Base-by-base conservation (phyloP, 352 stramenopile species). In the Phytophthora capsici region DNA sequence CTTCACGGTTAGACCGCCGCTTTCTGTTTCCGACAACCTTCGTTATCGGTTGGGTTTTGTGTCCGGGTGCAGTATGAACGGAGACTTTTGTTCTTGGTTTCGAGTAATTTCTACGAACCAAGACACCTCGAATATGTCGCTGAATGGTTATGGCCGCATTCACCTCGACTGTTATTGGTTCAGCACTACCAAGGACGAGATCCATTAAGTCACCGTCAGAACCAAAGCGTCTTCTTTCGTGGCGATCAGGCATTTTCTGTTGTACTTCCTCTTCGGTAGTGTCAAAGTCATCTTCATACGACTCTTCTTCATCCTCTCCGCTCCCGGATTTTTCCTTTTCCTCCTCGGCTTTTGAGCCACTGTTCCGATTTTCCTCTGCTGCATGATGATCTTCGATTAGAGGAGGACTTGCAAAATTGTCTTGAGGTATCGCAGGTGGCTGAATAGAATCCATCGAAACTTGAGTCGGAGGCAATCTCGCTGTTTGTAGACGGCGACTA, bases 241-340 rank as follows among this genome's bases (percentile, higher is more conserved):
- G 37, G 5, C 46, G 63, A 63, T 26, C 48, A 22, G 30, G 20
- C 57, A 60, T 43, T 26, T 45, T 67, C 13, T 40, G 46, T 32
- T 56, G 51, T 36, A 38, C 53, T 34, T 22, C 63, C 6, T 62
- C 25, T 5, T 16, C 49, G 22, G 64, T 50, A 16, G 25, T 58
- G 34, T 83, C 71, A 20, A 86, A 86, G 22, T 83, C 77, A 25
- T 82, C 77, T 55, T 86, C 77, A 32, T 81, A 82, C 5, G 71
- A 66, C 38, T 78, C 70, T 17, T 75, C 70, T 1, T 73, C 66
- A 3, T 62, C 59, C 5, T 56, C 14, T 26, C 41, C 47, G 20
- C 43, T 13, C 10, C 16, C 30, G 1, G 52, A 14, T 19, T 41
- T 41, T 22, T 38, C 14, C 28, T 44, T 26, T 41, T 56, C 8